Base-by-base conservation (phyloP, 2,329 filamentous ascomycete genomes). In the Alternaria metachromatica region DNA sequence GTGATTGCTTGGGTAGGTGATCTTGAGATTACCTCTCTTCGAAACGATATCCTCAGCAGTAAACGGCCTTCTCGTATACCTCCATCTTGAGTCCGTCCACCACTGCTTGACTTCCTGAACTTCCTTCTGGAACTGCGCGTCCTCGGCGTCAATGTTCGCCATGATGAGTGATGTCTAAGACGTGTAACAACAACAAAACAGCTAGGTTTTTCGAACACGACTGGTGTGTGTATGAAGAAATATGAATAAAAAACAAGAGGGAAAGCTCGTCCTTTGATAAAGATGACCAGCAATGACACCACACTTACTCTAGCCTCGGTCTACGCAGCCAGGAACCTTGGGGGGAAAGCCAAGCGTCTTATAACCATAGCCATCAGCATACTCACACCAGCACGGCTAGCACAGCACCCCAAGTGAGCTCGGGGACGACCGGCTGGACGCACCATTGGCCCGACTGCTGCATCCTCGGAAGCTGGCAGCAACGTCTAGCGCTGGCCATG, bases 11-110 rank as follows among this genome's bases (percentile, higher is more conserved):
- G 96, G 91, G 80, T 98, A 98, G 67, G 96, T 87, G 73, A 98
- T 91, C 82, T 91, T 93, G 74, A 99, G 84, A 76, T 92, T 94
- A 62, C 96, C 96, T 77, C 96, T 87, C 88, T 99, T 99, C 56
- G 92, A 90, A 68, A 97, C 96, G 77, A 99, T 98, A 84, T 97
- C 92, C 86, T 98, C 96, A 30, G 96, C 94, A 5, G 94, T 97
- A 81, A 96, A 99, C 23, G 96, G 90, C 62, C 96, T 88, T 84
- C 92, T 94, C 74, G 96, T 99, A 82, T 93, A 89, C 79, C 92
- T 88, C 96, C 96, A 99, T 86, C 96, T 88, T 61, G 93, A 88
- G 75, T 96, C 92, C 57, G 85, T 87, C 96, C 96, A 99, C 96
- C 96, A 99, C 81, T 91, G 84, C 88, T 97, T 93, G 72, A 98